phyloP scores from a whole-genome alignment of 805 yeast genomes.

The Lipomyces kockii region DNA sequence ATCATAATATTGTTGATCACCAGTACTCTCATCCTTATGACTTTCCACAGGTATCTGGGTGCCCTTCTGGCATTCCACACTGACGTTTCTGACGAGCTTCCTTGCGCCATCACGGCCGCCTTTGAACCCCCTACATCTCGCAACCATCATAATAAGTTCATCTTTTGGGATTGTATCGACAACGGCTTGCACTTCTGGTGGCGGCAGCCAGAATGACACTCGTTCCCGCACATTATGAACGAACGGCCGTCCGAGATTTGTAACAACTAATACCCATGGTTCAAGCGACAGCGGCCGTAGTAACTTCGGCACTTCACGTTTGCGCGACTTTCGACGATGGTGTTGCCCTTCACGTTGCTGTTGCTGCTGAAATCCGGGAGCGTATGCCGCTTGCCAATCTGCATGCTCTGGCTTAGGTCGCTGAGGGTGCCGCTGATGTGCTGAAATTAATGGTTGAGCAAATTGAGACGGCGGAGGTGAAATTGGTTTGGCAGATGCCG shows the following conservation, averaged over 20 bases:
- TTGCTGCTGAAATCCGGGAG: slow-evolving; percentile 11
- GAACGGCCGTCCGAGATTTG: slow-evolving; percentile 51
- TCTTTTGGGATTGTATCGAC: slow-evolving; percentile 44
- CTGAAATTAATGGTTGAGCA: neutral
- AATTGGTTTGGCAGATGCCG: neutral
- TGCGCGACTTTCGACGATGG: slow-evolving; percentile 13
- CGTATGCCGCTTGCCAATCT: slow-evolving; percentile 9
- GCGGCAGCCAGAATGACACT: slow-evolving; percentile 48
- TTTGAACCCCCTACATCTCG: slow-evolving; percentile 49
- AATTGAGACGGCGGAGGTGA: neutral
- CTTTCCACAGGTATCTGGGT: neutral
- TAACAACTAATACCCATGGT: slow-evolving; percentile 53
- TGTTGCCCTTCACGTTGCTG: slow-evolving; percentile 1
- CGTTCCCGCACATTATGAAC: slow-evolving; percentile 45
- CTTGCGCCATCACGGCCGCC: slow-evolving; percentile 12
- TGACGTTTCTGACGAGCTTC: neutral
- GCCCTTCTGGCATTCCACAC: slow-evolving; percentile 12
- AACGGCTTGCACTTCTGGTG: slow-evolving; percentile 41
- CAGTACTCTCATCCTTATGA: neutral
- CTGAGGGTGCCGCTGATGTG: neutral
- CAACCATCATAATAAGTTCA: slow-evolving; percentile 45
- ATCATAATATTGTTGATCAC: neutral
- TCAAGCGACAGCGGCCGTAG: slow-evolving; percentile 30
- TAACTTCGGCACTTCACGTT: slow-evolving; percentile 26
- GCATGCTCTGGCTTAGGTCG: neutral